Conservation (phyloP, 495 filamentous ascomycete species). For the Lasiosphaeriaceae sp. region DNA sequence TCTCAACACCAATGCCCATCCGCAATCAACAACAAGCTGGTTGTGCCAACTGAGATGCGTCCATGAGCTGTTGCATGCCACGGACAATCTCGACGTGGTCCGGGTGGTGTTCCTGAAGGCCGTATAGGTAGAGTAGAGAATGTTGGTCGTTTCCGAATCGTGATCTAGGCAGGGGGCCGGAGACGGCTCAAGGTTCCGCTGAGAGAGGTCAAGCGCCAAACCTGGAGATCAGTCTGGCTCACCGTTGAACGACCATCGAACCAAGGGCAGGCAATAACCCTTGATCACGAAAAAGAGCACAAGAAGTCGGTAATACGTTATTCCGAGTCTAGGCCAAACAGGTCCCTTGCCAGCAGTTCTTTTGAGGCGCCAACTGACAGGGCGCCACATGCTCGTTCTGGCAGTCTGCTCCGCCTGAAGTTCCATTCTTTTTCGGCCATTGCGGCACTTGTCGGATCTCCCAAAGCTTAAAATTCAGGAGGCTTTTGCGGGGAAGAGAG, state of each 20-base stretch:
- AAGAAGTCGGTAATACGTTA: constrained; percentile 20
- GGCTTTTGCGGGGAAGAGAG: constrained; percentile 17
- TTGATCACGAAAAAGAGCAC: constrained; percentile 1
- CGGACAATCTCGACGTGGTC: constrained; percentile 10
- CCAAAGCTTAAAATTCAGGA: constrained; percentile 17
- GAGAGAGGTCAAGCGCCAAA: constrained; percentile 14
- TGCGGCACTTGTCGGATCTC: constrained; percentile 29
- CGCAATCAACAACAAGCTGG: not conserved
- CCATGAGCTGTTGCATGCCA: constrained; percentile 6
- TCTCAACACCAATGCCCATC: not conserved
- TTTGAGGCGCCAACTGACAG: no score
- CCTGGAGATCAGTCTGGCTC: no score
- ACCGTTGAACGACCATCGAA: not conserved
- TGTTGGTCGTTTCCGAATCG: not conserved
- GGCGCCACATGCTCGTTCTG: constrained; percentile 16
- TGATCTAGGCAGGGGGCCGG: constrained; percentile 8
- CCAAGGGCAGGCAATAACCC: constrained; percentile 3
- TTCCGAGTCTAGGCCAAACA: constrained; percentile 12
- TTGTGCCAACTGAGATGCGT: not conserved
- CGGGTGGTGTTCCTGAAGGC: not conserved
- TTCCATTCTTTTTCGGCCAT: constrained; percentile 14
- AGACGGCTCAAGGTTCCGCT: constrained; percentile 9
- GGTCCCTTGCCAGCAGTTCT: constrained; percentile 9
- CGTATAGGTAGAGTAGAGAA: not conserved
- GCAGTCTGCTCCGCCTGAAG: constrained; percentile 17